phyloP scores from a whole-genome alignment of 345 rosid genomes.

The Citrus medica region DNA sequence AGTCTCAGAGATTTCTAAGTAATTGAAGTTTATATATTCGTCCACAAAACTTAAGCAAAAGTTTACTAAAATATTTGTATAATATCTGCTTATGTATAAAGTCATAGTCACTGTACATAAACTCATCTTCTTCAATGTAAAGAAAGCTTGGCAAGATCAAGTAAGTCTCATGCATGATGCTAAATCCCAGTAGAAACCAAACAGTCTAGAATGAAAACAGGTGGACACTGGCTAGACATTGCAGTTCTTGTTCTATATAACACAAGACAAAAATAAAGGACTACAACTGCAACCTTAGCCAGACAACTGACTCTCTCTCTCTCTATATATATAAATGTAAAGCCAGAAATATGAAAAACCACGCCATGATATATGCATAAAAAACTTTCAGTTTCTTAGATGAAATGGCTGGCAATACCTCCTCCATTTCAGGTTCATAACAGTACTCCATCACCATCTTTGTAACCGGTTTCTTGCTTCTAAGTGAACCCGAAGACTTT shows the following conservation, averaged over 20 bases:
- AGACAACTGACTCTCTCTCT: neutral
- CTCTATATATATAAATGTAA: neutral
- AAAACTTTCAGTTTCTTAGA: neutral
- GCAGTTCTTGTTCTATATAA: neutral
- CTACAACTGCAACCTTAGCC: neutral
- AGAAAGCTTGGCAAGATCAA: neutral
- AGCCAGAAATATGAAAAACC: neutral
- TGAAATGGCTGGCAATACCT: constrained; percentile 46
- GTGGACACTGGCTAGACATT: neutral
- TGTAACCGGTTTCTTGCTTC: constrained; percentile 64
- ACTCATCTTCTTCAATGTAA: neutral
- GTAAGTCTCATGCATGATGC: neutral
- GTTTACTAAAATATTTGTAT: neutral
- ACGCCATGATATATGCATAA: neutral
- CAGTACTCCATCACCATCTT: constrained; percentile 90
- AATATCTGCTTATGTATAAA: neutral
- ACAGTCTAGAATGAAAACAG: neutral
- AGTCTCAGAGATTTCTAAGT: neutral
- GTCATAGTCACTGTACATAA: neutral
- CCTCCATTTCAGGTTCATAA: constrained; percentile 98
- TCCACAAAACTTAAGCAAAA: neutral
- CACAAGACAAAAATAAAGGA: neutral
- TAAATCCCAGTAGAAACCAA: neutral
- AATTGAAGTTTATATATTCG: neutral
- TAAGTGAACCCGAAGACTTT: constrained; percentile 45